Conservation (phyloP, 2,329 filamentous ascomycete species). For the Didymella exigua region DNA sequence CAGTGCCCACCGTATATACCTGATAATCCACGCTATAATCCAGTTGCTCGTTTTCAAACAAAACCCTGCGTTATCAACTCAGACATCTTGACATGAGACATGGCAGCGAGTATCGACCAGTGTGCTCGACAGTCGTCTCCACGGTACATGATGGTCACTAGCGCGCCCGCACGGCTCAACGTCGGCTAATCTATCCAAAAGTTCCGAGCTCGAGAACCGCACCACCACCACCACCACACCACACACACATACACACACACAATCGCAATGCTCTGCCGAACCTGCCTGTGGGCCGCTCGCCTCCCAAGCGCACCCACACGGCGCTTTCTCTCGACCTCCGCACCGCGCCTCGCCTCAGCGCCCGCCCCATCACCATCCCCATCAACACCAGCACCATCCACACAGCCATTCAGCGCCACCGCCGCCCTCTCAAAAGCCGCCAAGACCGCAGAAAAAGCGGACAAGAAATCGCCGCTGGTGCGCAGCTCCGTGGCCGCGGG, state of each 20-base stretch:
- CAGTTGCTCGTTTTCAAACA: too few species aligned
- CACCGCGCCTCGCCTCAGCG: slow-evolving; percentile 29
- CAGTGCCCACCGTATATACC: slow-evolving; percentile 4
- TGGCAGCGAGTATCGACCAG: too few species aligned
- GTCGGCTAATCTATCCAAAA: slow-evolving; percentile 21
- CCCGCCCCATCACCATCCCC: slow-evolving; percentile 36
- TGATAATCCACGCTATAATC: not conserved
- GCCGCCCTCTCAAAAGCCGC: slow-evolving; percentile 32
- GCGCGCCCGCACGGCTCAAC: not conserved
- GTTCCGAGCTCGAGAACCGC: slow-evolving; percentile 10
- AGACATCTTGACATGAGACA: too few species aligned
- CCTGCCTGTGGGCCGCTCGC: slow-evolving; percentile 46
- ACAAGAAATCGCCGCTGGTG: slow-evolving; percentile 41
- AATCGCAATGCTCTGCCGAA: slow-evolving; percentile 48
- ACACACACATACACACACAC: slow-evolving; percentile 19
- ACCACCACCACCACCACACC: not conserved
- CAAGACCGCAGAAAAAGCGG: slow-evolving; percentile 35
- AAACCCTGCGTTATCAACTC: too few species aligned
- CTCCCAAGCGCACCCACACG: slow-evolving; percentile 16
- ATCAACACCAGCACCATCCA: slow-evolving; percentile 51
- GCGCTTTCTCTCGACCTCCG: slow-evolving; percentile 37
- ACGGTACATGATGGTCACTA: not conserved
- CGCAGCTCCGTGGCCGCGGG: slow-evolving; percentile 66
- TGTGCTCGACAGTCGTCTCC: too few species aligned
- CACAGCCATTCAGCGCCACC: slow-evolving; percentile 53